Conservation (phyloP, 495 filamentous ascomycete species). For the Daldinia caldariorum region DNA sequence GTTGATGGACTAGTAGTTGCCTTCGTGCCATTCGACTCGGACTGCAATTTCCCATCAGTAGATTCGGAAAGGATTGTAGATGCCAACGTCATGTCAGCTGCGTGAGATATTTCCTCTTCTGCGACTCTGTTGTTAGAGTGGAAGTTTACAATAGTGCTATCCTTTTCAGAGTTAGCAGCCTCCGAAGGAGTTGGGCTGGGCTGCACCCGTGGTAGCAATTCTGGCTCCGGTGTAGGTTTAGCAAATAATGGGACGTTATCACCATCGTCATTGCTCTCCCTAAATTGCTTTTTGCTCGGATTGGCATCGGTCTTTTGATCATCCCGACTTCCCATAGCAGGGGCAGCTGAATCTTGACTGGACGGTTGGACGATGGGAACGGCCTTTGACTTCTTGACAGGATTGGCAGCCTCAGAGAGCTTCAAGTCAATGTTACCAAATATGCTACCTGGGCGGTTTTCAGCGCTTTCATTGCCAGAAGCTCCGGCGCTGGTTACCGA, state of each 20-base stretch:
- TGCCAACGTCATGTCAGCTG: conserved; percentile 55
- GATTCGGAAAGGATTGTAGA: conserved; percentile 58
- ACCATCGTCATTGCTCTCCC: conserved; percentile 66
- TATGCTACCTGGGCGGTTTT: conserved; percentile 64
- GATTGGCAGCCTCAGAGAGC: conserved; percentile 65
- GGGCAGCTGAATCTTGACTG: conserved; percentile 47
- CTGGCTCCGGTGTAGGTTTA: conserved; percentile 60
- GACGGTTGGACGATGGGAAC: conserved; percentile 81
- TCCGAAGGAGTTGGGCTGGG: conserved; percentile 39
- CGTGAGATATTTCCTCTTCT: conserved; percentile 57
- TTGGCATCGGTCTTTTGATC: conserved; percentile 65
- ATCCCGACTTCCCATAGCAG: conserved; percentile 57
- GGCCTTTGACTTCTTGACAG: conserved; percentile 77
- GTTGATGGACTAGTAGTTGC: conserved; percentile 58
- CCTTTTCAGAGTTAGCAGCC: conserved; percentile 47
- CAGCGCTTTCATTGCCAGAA: conserved; percentile 50
- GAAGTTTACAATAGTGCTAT: conserved; percentile 23
- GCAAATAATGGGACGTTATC: conserved; percentile 78
- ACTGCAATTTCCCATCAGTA: conserved; percentile 57
- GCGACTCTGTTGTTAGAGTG: conserved; percentile 50
- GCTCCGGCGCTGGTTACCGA: conserved; percentile 51
- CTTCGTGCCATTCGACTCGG: conserved; percentile 59
- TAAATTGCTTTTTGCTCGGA: conserved; percentile 75
- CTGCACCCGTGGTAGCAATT: conserved; percentile 54
- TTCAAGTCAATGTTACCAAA: conserved; percentile 78